phyloP scores from a whole-genome alignment of 495 filamentous ascomycete genomes.

The Penicillium cataractarum region DNA sequence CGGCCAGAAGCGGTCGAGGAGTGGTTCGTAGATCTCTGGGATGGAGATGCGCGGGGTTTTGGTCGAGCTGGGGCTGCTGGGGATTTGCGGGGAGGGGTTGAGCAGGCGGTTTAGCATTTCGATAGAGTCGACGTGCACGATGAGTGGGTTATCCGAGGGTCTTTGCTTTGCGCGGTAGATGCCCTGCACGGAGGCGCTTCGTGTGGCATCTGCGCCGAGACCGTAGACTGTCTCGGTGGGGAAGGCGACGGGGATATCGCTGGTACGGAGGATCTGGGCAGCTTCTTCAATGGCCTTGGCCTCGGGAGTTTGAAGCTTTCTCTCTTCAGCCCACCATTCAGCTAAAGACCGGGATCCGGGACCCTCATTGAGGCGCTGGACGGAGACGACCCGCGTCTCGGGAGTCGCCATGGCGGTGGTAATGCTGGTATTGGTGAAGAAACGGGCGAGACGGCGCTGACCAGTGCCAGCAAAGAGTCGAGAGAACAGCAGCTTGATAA shows the following conservation, averaged over 20 bases:
- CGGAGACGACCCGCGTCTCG: conserved; percentile 46
- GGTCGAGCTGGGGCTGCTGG: conserved; percentile 22
- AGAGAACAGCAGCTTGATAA: conserved; percentile 40
- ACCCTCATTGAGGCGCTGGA: conserved; percentile 46
- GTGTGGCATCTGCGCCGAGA: conserved; percentile 90
- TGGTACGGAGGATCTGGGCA: conserved; percentile 61
- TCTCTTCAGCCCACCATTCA: conserved; percentile 52
- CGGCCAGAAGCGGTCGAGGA: conserved; percentile 90
- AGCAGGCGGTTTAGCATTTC: conserved; percentile 74
- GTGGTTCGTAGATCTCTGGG: conserved; percentile 77
- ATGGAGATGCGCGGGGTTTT: conserved; percentile 53
- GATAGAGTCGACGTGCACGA: conserved; percentile 86
- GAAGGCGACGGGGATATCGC: conserved; percentile 83
- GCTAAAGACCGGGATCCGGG: conserved; percentile 44
- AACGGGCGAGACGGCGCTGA: conserved; percentile 39
- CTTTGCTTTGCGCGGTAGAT: conserved; percentile 91
- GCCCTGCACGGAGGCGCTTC: conserved; percentile 77
- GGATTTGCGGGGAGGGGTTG: conserved; percentile 27
- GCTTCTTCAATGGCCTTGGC: conserved; percentile 52
- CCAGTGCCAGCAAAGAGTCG: conserved; percentile 38
- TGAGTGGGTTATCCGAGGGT: conserved; percentile 92
- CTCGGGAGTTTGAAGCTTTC: conserved; percentile 39
- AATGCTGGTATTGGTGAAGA: conserved; percentile 15
- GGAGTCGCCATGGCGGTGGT: conserved; percentile 22
- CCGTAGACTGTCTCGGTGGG: conserved; percentile 99